Percentiles rank a stretch among this genome's conserved stretches.
These are phyloP conservation scores for Calonectria pteridis DNA, from an alignment of 2,329 filamentous ascomycete genomes.

Conservation along the genomic window DNA sequence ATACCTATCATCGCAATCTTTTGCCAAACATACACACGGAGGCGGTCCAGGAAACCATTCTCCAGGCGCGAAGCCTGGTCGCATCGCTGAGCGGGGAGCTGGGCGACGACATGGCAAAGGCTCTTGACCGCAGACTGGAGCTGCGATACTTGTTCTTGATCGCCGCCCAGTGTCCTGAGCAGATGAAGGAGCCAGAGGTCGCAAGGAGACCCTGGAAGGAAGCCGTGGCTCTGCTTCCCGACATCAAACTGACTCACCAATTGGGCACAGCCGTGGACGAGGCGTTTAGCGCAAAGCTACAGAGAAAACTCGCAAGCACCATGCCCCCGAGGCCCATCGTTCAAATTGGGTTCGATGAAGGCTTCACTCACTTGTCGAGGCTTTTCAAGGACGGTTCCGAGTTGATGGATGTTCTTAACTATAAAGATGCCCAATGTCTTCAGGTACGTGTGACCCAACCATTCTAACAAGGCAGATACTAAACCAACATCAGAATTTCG, in stretches of 20 bases:
- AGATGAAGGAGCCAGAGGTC: constrained; percentile 59
- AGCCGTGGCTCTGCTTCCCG: constrained; percentile 63
- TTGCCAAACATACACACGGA: constrained; percentile 72
- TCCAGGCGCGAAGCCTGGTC: constrained; percentile 67
- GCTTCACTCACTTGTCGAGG: constrained; percentile 75
- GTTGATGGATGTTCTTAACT: constrained; percentile 75
- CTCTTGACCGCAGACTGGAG: constrained; percentile 74
- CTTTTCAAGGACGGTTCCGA: constrained; percentile 81
- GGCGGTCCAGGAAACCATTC: constrained; percentile 67
- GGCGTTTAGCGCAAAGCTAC: constrained; percentile 91
- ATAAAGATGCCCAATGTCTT: constrained; percentile 76
- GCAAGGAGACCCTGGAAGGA: constrained; percentile 65
- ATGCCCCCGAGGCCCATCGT: constrained; percentile 94
- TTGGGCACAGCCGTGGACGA: constrained; percentile 76
- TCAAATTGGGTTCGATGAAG: constrained; percentile 78
- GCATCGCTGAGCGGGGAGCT: constrained; percentile 55
- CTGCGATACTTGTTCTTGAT: constrained; percentile 75
- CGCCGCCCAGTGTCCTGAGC: constrained; percentile 62
- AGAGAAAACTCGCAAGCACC: constrained; percentile 91
- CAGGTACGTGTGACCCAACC: constrained; percentile 64
- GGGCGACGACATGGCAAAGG: constrained; percentile 58
- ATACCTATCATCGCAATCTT: constrained; percentile 86
- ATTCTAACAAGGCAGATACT: background rate
- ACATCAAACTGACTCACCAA: constrained; percentile 69
- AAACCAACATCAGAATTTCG: constrained; percentile 69